These are phyloP conservation scores for Detonula confervacea DNA, from an alignment of 352 stramenopile species.

Conservation along the genomic window DNA sequence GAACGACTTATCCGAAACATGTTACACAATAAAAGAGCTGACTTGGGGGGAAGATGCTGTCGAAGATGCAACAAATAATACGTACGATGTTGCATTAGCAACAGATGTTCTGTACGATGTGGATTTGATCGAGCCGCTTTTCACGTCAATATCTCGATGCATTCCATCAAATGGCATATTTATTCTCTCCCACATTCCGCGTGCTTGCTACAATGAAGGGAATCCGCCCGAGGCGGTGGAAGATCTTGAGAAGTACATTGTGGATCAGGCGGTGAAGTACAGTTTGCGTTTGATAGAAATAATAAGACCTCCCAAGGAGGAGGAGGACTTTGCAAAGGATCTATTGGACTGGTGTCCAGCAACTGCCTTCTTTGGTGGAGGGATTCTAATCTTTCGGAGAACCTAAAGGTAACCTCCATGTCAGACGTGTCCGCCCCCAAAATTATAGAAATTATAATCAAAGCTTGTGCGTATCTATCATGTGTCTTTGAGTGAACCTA, in stretches of 20 bases:
- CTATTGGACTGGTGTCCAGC: slow-evolving; percentile 18
- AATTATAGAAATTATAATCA: no score
- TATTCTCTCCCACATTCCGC: slow-evolving; percentile 33
- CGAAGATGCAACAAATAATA: background rate
- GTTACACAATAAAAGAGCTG: background rate
- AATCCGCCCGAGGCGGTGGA: slow-evolving; percentile 43
- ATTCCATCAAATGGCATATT: slow-evolving; percentile 10
- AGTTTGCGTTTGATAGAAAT: slow-evolving; percentile 23
- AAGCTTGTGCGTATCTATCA: no score
- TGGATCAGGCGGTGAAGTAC: slow-evolving; percentile 23
- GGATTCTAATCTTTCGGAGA: slow-evolving; percentile 21
- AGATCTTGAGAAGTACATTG: slow-evolving; percentile 39
- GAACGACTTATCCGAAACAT: slow-evolving; percentile 2
- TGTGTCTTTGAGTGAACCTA: no score
- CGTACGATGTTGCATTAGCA: slow-evolving; percentile 27
- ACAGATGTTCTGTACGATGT: slow-evolving; percentile 32
- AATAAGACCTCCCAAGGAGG: slow-evolving; percentile 22
- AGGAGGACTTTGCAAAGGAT: background rate
- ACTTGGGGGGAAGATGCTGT: slow-evolving; percentile 24
- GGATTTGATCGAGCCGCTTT: slow-evolving; percentile 26
- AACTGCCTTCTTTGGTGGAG: slow-evolving; percentile 21
- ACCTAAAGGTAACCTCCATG: no score
- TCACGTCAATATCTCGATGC: slow-evolving; percentile 16
- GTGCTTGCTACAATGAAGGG: slow-evolving; percentile 28
- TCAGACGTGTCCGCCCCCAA: no score